phyloP scores from a whole-genome alignment of 2,329 filamentous ascomycete genomes.

The Talaromyces sp. region DNA sequence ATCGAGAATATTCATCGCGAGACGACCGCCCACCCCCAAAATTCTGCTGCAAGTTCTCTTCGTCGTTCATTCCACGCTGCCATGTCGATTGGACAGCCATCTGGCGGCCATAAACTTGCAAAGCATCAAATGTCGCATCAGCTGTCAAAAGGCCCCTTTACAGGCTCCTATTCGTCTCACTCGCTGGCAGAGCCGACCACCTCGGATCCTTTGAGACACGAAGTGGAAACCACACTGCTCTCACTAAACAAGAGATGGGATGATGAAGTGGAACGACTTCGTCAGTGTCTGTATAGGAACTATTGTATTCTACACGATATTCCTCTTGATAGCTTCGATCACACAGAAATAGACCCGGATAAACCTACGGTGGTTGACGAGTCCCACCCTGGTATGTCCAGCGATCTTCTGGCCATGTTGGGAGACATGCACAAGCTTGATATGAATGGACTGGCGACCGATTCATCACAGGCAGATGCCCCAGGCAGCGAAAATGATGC shows the following conservation, averaged over 20 bases:
- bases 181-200: constrained; percentile 17
- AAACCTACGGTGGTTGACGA: constrained; percentile 25
- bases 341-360: constrained; percentile 12
- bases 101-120: constrained; percentile 25
- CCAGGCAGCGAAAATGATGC: background rate
- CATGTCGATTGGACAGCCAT: constrained; percentile 27
- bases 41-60: constrained; percentile 33
- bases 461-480: background rate
- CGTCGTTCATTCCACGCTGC: constrained; percentile 40
- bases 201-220: constrained; percentile 26
- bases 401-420: constrained; percentile 33
- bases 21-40: constrained; percentile 18
- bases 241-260: constrained; percentile 44
- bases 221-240: constrained; percentile 36
- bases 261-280: constrained; percentile 35
- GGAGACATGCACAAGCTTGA: constrained; percentile 31
- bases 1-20: constrained; percentile 49
- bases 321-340: constrained; percentile 5
- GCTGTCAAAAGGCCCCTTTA: constrained; percentile 4
- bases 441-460: constrained; percentile 23
- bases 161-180: constrained; percentile 2
- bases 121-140: constrained; percentile 21
- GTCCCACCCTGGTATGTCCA: constrained; percentile 36
- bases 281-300: constrained; percentile 42
- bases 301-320: constrained; percentile 38